These are phyloP conservation scores for Saturnispora silvae DNA, from an alignment of 805 yeast species.

Conservation along the genomic window DNA sequence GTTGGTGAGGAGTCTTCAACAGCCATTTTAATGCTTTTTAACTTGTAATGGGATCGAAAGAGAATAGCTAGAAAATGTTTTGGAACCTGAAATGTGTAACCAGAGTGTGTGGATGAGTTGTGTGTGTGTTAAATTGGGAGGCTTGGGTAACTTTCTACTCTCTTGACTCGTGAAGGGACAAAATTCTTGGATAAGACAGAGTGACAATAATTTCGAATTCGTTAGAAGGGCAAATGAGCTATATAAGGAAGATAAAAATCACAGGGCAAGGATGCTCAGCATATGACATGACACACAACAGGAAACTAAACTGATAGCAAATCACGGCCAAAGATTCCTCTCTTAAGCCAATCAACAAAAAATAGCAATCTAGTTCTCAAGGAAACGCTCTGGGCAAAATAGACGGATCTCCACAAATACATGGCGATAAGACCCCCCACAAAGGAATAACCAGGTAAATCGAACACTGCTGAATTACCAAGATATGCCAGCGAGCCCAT, in stretches of 20 bases:
- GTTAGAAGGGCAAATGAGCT: slow-evolving; percentile 1
- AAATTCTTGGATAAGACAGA: neutral
- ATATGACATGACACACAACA: neutral
- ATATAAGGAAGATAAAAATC: neutral
- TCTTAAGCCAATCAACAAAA: slow-evolving; percentile 80
- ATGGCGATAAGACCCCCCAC: slow-evolving; percentile 78
- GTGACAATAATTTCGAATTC: neutral
- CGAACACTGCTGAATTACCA: slow-evolving; percentile 95
- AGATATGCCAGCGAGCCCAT: slow-evolving; percentile 90
- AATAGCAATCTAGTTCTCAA: slow-evolving; percentile 81
- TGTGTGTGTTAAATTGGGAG: neutral
- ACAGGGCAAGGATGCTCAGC: neutral
- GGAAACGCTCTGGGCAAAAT: slow-evolving; percentile 83
- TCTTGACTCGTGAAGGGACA: neutral
- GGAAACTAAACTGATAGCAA: slow-evolving; percentile 6
- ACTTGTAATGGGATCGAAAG: no score
- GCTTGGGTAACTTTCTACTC: neutral
- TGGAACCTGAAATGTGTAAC: no score
- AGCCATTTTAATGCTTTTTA: neutral
- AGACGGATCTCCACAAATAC: slow-evolving; percentile 91
- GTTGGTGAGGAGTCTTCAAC: neutral
- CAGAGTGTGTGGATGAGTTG: neutral
- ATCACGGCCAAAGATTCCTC: slow-evolving; percentile 84
- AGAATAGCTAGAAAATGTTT: no score
- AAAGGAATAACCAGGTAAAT: slow-evolving; percentile 67